These are phyloP conservation scores for Geotrichum europaeum DNA, from an alignment of 1,139 yeast species.

Conservation along the genomic window DNA sequence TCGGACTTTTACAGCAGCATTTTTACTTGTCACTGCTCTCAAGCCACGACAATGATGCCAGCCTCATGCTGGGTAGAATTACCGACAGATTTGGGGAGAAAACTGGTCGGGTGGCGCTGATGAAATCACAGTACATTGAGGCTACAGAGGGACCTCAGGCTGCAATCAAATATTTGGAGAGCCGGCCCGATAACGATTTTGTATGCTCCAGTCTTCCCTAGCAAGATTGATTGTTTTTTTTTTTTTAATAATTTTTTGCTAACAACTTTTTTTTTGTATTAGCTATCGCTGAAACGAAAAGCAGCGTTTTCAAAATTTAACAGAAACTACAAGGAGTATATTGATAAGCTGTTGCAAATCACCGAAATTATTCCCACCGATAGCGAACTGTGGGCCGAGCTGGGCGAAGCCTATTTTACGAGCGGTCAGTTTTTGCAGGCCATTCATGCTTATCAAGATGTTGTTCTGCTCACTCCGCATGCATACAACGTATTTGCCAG, in stretches of 20 bases:
- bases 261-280: background rate
- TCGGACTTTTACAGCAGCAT: constrained; percentile 60
- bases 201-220: constrained; percentile 10
- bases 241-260: background rate
- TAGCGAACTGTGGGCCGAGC: constrained; percentile 68
- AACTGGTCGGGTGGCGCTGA: constrained; percentile 53
- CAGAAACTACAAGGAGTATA: constrained; percentile 38
- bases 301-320: constrained; percentile 32
- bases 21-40: constrained; percentile 61
- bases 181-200: constrained; percentile 34
- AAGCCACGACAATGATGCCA: constrained; percentile 67
- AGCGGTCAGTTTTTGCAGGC: constrained; percentile 66
- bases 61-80: constrained; percentile 54
- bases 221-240: background rate
- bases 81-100: constrained; percentile 55
- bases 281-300: constrained; percentile 35
- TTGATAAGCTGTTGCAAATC: constrained; percentile 45
- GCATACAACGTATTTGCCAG: constrained; percentile 68
- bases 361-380: constrained; percentile 64
- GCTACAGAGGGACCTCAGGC: constrained; percentile 46
- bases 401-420: constrained; percentile 54
- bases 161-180: constrained; percentile 36
- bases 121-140: constrained; percentile 54
- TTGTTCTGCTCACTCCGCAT: constrained; percentile 57
- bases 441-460: constrained; percentile 61